Percentiles rank a stretch among this genome's conserved stretches.
phyloP scores from a whole-genome alignment of 164 flowering plant genomes.

The Litsea cubeba region DNA sequence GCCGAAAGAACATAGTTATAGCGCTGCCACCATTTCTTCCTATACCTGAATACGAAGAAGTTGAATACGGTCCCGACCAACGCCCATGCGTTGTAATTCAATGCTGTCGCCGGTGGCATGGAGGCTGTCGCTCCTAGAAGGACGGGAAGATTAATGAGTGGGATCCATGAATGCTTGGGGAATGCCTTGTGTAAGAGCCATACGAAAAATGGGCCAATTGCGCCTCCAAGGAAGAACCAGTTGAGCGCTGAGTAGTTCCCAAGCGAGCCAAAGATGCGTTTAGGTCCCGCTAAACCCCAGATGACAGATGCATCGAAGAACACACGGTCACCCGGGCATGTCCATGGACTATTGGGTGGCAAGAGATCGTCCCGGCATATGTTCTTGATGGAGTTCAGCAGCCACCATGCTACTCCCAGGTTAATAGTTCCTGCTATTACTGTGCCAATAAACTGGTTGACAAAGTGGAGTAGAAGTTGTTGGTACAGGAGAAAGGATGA shows the following conservation, averaged over 20 bases:
- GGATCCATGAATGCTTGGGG: constrained; percentile 79
- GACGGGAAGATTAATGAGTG: constrained; percentile 81
- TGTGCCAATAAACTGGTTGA: constrained; percentile 58
- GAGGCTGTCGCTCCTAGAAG: constrained; percentile 71
- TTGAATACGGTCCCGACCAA: constrained; percentile 79
- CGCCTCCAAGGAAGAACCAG: constrained; percentile 94
- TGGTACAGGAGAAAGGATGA: background rate
- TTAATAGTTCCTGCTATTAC: constrained; percentile 64
- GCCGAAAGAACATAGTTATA: constrained; percentile 89
- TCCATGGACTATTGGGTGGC: constrained; percentile 67
- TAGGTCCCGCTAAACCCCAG: constrained; percentile 91
- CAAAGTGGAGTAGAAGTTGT: background rate
- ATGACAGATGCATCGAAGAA: constrained; percentile 95
- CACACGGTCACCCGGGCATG: constrained; percentile 78
- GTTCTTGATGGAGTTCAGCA: constrained; percentile 41
- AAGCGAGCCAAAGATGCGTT: constrained; percentile 59
- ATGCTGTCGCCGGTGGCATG: constrained; percentile 86
- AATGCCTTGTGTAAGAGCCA: constrained; percentile 76
- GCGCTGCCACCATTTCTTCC: constrained; percentile 88
- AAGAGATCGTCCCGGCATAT: constrained; percentile 55
- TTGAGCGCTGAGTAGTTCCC: constrained; percentile 70
- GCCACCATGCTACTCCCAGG: constrained; percentile 57
- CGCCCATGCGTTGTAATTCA: constrained; percentile 82
- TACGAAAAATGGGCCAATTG: constrained; percentile 65
- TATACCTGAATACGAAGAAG: constrained; percentile 68